Percentiles rank a stretch among this genome's conserved stretches.
phyloP scores from a whole-genome alignment of 2,329 filamentous ascomycete genomes.

The Fusarium sororula region DNA sequence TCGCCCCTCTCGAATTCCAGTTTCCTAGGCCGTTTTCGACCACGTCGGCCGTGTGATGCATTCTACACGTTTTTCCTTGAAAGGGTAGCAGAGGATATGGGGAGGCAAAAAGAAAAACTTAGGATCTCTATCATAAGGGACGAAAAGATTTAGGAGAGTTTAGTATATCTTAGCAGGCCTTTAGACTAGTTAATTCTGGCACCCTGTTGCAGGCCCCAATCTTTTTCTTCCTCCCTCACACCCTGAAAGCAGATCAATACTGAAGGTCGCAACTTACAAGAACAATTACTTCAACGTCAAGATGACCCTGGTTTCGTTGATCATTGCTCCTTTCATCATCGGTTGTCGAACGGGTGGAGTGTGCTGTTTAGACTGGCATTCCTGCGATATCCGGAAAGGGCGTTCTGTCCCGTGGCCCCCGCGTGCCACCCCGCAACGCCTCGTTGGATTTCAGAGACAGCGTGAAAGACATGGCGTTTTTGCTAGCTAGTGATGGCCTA shows the following conservation, averaged over 20 bases:
- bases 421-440: neutral
- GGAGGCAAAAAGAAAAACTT: neutral
- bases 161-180: neutral
- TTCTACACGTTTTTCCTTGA: neutral
- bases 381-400: neutral
- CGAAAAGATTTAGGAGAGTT: neutral
- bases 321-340: neutral
- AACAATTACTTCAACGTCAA: constrained; percentile 3
- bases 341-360: neutral
- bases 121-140: neutral
- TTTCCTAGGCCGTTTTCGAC: neutral
- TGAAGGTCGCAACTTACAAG: neutral
- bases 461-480: neutral
- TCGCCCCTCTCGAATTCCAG: constrained; percentile 4
- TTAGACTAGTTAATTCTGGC: neutral
- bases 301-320: neutral
- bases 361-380: neutral
- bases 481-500: no score
- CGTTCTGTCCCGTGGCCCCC: neutral
- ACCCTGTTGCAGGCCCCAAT: neutral
- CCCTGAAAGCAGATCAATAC: neutral
- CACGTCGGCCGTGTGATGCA: neutral
- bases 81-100: no score
- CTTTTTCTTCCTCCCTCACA: neutral
- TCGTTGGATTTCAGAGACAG: neutral